Conservation (phyloP, 495 filamentous ascomycete genomes). For the Penicillium longicatenatum region DNA sequence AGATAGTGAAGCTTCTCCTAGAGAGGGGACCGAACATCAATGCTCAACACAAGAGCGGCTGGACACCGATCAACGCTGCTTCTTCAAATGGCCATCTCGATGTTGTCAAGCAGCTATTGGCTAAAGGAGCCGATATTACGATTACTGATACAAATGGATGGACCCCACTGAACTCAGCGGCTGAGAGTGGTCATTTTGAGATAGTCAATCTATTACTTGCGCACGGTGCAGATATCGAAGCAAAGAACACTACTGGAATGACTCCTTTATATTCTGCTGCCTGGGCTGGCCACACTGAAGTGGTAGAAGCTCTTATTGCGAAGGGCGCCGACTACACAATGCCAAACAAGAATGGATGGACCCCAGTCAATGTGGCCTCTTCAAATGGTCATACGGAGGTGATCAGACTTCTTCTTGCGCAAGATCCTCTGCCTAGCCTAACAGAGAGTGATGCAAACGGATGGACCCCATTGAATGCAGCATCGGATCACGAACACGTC, state of each 20-base stretch:
- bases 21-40: neutral
- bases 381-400: neutral
- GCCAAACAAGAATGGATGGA: neutral
- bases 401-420: neutral
- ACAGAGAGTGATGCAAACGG: neutral
- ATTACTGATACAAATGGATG: neutral
- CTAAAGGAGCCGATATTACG: no score
- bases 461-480: neutral
- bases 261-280: neutral
- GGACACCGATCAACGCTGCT: constrained; percentile 2
- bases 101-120: neutral
- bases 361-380: neutral
- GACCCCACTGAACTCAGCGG: neutral
- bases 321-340: neutral
- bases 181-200: constrained; percentile 1
- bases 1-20: neutral
- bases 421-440: neutral
- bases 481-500: neutral
- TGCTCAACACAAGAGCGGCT: neutral
- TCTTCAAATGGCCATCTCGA: neutral
- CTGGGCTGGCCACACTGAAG: neutral
- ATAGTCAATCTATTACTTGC: constrained; percentile 1
- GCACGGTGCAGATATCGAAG: neutral
- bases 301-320: neutral
- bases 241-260: neutral